Percentiles rank a stretch among this genome's conserved stretches.
Evolutionary conservation across 805 yeast genomes (phyloP).

Genomic region (Pichia ethanolica): DNA sequence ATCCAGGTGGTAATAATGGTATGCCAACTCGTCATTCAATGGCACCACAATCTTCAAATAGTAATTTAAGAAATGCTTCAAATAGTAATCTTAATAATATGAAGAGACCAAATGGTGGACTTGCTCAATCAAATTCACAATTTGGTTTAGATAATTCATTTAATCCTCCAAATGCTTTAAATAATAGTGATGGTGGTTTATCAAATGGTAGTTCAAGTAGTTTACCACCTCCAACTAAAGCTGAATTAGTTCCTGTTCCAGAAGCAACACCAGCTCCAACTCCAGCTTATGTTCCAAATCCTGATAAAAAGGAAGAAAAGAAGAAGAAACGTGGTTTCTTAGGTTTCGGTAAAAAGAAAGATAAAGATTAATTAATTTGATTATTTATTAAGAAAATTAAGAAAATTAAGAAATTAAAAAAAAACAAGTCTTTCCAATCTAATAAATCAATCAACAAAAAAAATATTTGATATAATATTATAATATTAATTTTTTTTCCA

Average conservation of each 20-base stretch:
- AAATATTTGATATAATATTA: no score
- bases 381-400: background rate
- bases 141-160: slow-evolving; percentile 1
- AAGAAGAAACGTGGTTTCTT: slow-evolving; percentile 53
- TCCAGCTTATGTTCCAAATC: slow-evolving; percentile 44
- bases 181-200: slow-evolving; percentile 1
- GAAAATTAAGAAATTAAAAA: background rate
- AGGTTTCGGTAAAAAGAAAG: slow-evolving; percentile 40
- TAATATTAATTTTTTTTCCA: no score
- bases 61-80: background rate
- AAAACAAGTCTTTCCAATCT: no score
- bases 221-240: slow-evolving; percentile 3
- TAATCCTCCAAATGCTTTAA: slow-evolving; percentile 2
- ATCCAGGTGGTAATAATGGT: slow-evolving; percentile 4
- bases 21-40: slow-evolving; percentile 22
- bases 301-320: slow-evolving; percentile 22
- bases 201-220: slow-evolving; percentile 4
- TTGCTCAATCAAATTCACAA: background rate
- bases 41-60: slow-evolving; percentile 18
- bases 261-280: slow-evolving; percentile 29
- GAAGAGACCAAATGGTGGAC: background rate
- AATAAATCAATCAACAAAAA: no score
- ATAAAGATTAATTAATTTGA: background rate
- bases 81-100: background rate
- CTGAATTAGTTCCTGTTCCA: slow-evolving; percentile 20